Evolutionary conservation across 129 eudicot genomes (phyloP).

Genomic region (Rutidosis leptorrhynchoides): DNA sequence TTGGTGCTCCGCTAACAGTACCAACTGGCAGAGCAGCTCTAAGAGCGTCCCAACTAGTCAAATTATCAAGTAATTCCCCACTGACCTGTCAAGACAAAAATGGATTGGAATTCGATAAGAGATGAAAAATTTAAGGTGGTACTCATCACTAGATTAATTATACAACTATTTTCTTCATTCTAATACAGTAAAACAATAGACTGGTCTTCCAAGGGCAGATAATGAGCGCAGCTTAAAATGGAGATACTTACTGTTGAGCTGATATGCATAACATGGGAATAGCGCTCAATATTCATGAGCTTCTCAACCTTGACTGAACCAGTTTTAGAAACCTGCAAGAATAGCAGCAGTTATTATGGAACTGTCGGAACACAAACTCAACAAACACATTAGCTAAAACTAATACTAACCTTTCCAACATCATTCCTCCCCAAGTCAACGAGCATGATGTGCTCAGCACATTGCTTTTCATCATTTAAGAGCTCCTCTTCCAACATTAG

Average conservation of each 20-base stretch:
- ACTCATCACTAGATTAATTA: too few relatives aligned
- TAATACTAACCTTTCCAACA: slow-evolving; percentile 80
- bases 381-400: slow-evolving; percentile 19
- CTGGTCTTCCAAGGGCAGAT: too few relatives aligned
- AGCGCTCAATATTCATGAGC: slow-evolving; percentile 90
- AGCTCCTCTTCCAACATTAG: slow-evolving; percentile 91
- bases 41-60: slow-evolving; percentile 89
- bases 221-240: too few relatives aligned
- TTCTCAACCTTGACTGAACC: slow-evolving; percentile 94
- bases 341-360: too few relatives aligned
- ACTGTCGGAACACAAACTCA: too few relatives aligned
- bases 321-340: slow-evolving; percentile 89
- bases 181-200: too few relatives aligned
- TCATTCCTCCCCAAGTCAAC: slow-evolving; percentile 99
- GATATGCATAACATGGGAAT: slow-evolving; percentile 99
- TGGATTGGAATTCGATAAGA: too few relatives aligned
- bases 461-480: slow-evolving; percentile 83
- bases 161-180: too few relatives aligned
- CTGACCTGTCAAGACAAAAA: too few relatives aligned
- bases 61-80: slow-evolving; percentile 74
- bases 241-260: slow-evolving; percentile 99
- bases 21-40: slow-evolving; percentile 99
- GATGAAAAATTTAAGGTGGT: too few relatives aligned
- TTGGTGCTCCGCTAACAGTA: slow-evolving; percentile 98
- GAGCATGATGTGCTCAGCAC: slow-evolving; percentile 98